Conservation (phyloP, 805 yeast genomes). For the Saccharomycopsis sp. region DNA sequence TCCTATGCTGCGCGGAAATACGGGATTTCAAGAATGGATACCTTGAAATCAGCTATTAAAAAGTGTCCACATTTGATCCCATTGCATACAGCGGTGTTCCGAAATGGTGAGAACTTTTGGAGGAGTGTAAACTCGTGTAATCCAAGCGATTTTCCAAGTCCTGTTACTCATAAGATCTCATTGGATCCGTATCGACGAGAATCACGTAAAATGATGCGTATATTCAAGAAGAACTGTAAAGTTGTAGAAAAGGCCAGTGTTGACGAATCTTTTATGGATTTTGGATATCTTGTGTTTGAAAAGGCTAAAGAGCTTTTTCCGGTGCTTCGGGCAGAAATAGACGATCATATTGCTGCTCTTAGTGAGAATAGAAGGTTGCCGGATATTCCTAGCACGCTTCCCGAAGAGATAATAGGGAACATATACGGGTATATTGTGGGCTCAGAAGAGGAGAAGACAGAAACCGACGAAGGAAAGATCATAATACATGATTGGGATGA, state of each 20-base stretch:
- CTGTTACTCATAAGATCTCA: slow-evolving; percentile 70
- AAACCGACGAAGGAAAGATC: slow-evolving; percentile 22
- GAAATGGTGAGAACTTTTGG: slow-evolving; percentile 83
- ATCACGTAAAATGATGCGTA: slow-evolving; percentile 65
- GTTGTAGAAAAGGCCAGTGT: slow-evolving; percentile 89
- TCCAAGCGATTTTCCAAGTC: slow-evolving; percentile 49
- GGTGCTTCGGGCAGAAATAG: slow-evolving; percentile 26
- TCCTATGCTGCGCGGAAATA: slow-evolving; percentile 81
- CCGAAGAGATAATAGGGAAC: slow-evolving; percentile 27
- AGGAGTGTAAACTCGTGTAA: slow-evolving; percentile 45
- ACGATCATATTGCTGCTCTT: slow-evolving; percentile 8
- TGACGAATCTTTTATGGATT: slow-evolving; percentile 85
- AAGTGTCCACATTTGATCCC: slow-evolving; percentile 73
- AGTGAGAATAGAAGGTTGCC: slow-evolving; percentile 33
- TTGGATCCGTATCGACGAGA: slow-evolving; percentile 89
- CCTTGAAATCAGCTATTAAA: slow-evolving; percentile 54
- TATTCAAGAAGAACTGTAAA: slow-evolving; percentile 57
- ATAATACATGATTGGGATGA: slow-evolving; percentile 72
- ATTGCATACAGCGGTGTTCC: slow-evolving; percentile 92
- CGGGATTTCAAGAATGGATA: slow-evolving; percentile 78
- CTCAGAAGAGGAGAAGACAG: slow-evolving; percentile 14
- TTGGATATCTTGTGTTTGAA: slow-evolving; percentile 57
- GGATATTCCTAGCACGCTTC: slow-evolving; percentile 34
- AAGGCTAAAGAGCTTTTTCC: slow-evolving; percentile 44
- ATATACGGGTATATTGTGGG: background rate